phyloP scores from a whole-genome alignment of 306 rosid genomes.

The Alnus glutinosa region DNA sequence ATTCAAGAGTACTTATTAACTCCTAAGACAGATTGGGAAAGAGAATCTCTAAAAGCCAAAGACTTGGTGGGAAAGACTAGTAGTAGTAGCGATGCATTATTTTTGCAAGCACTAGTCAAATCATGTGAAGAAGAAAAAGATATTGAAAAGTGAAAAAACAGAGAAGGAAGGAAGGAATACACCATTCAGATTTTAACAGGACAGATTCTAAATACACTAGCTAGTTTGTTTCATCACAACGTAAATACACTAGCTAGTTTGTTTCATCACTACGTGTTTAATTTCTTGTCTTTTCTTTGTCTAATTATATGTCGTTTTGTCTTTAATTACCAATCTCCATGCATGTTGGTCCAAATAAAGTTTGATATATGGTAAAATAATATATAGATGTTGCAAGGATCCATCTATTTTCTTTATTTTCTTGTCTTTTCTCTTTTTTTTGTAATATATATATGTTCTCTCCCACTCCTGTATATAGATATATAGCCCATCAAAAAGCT shows the following conservation, averaged over 20 bases:
- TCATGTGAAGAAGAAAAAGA: constrained; percentile 32
- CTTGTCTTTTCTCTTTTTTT: too few species aligned
- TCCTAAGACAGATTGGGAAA: constrained; percentile 61
- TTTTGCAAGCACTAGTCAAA: constrained; percentile 28
- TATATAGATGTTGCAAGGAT: too few species aligned
- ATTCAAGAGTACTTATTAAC: too few species aligned
- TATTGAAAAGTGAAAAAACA: constrained; percentile 3
- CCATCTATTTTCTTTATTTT: too few species aligned
- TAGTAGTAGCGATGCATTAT: constrained; percentile 5
- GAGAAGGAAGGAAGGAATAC: not conserved
- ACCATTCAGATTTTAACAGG: not conserved
- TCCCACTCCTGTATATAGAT: too few species aligned
- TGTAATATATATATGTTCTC: too few species aligned
- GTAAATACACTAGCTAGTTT: not conserved
- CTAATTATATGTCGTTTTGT: too few species aligned
- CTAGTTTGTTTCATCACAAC: too few species aligned
- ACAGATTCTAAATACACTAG: not conserved
- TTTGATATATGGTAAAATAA: too few species aligned
- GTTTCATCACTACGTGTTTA: not conserved
- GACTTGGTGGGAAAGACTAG: constrained; percentile 49
- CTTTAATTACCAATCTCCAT: not conserved
- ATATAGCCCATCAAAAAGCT: too few species aligned
- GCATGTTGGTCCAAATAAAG: too few species aligned
- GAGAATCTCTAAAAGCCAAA: constrained; percentile 54
- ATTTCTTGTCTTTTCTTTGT: not conserved